phyloP scores from a whole-genome alignment of 768 basidiomycete species.

The Suillus spraguei region DNA sequence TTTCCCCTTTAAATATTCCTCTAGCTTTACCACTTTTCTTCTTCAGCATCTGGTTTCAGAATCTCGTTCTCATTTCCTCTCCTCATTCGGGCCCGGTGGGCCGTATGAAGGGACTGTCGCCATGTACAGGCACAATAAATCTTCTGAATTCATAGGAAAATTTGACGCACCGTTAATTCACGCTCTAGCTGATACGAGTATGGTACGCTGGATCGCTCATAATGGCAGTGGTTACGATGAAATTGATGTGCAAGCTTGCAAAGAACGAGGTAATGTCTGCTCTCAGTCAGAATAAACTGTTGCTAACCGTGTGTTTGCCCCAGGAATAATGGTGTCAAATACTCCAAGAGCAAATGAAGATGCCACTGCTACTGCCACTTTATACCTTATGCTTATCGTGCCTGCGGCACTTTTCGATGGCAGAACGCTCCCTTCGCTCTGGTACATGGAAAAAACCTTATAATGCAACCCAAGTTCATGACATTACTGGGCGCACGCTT shows the following conservation, averaged over 20 bases:
- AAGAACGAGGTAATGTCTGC: slow-evolving; percentile 54
- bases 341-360: slow-evolving; percentile 86
- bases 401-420: slow-evolving; percentile 66
- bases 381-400: slow-evolving; percentile 77
- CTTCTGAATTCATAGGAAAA: slow-evolving; percentile 61
- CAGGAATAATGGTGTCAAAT: slow-evolving; percentile 78
- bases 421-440: slow-evolving; percentile 53
- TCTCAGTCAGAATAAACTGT: background rate
- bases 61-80: slow-evolving; percentile 64
- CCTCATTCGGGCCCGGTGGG: slow-evolving; percentile 58
- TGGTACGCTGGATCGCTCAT: slow-evolving; percentile 81
- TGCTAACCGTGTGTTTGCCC: background rate
- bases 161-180: slow-evolving; percentile 77
- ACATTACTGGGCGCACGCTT: slow-evolving; percentile 64
- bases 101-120: slow-evolving; percentile 74
- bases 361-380: slow-evolving; percentile 80
- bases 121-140: slow-evolving; percentile 75
- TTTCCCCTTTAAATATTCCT: background rate
- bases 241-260: slow-evolving; percentile 73
- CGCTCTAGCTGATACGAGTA: slow-evolving; percentile 51
- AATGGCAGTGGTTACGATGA: slow-evolving; percentile 89
- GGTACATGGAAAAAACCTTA: slow-evolving; percentile 60
- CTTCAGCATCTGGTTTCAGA: slow-evolving; percentile 53
- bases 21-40: background rate
- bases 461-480: slow-evolving; percentile 49